Evolutionary conservation across 192 early-diverging fungal genomes (phyloP), one percentile per base, ranked within the genome.

Genomic region (Spizellomyces punctatus): DNA sequence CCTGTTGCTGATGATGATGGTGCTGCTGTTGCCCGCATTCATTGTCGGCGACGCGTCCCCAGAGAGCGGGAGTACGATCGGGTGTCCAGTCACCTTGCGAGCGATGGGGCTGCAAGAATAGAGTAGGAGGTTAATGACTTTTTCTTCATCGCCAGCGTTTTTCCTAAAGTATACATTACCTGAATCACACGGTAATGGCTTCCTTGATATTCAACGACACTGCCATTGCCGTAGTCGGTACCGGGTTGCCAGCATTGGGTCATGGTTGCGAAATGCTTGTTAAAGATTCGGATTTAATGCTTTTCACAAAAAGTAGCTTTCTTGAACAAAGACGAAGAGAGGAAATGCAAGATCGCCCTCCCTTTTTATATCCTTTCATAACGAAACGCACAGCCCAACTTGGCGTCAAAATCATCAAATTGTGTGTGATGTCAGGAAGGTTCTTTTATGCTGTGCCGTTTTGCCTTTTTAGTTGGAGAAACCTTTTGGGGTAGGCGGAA

Each of bases 81-180:
- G 72, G 72, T 14, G 63, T 42, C 64, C 72, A 66, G 63, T 67
- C 72, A 50, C 45, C n/a, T 46, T 74, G 72, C 54, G 72, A 74
- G 27, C 45, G 41, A 46, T 74, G 72, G 45, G 72, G 45, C 72
- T 71, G 49, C 10, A 22, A 27, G 47, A 10, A 22, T n/a, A n/a
- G n/a, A n/a, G n/a, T n/a, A 8, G 62, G 21, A 61, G 27, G 59
- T 54, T 54, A 54, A 19, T 19, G 50, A 54, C 49, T n/a, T n/a
- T n/a, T n/a, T n/a, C n/a, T n/a, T 0, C 50, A 19, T 54, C 50
- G 12, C 14, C 17, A 54, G 50, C 12, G 12, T n/a, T 52, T 9
- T 52, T 9, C 9, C 49, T 10, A 52, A 52, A 9, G 19, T 10
- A 56, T 10, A 69, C 49, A 8, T 36, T 14, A 73, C 71, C 71